Percentiles rank a stretch among this genome's conserved stretches.
These are phyloP conservation scores for Streptanthus diversifolius DNA, from an alignment of 345 rosid genomes.

Conservation along the genomic window DNA sequence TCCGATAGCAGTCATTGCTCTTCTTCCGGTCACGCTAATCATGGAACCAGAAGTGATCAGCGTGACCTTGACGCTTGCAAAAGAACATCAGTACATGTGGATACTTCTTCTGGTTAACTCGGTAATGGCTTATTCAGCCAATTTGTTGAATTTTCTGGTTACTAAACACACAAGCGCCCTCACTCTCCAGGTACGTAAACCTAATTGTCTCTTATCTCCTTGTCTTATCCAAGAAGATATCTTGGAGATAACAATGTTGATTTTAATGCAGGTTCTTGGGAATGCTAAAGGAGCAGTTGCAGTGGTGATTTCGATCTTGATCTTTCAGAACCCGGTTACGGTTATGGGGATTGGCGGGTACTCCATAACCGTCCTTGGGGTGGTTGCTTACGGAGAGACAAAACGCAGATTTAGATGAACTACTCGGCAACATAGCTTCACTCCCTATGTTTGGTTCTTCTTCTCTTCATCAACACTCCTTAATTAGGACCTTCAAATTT, in stretches of 20 bases:
- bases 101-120: constrained; percentile 70
- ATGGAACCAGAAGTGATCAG: constrained; percentile 83
- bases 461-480: constrained; percentile 9
- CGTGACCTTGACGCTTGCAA: constrained; percentile 52
- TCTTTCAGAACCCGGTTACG: constrained; percentile 83
- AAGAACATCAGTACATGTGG: constrained; percentile 70
- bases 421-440: constrained; percentile 1
- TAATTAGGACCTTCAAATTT: neutral
- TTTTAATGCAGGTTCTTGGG: constrained; percentile 64
- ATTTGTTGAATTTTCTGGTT: constrained; percentile 80
- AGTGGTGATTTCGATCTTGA: constrained; percentile 75
- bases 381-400: constrained; percentile 85
- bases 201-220: neutral
- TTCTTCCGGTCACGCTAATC: constrained; percentile 62
- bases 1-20: constrained; percentile 75
- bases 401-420: constrained; percentile 76
- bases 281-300: constrained; percentile 98
- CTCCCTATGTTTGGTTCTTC: constrained; percentile 9
- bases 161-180: constrained; percentile 93
- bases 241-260: neutral
- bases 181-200: constrained; percentile 79
- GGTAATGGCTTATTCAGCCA: constrained; percentile 79
- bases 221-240: neutral
- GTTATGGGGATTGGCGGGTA: constrained; percentile 82
- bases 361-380: constrained; percentile 73